Conservation (phyloP, 257 asterid species). For the Solanum neorickii region DNA sequence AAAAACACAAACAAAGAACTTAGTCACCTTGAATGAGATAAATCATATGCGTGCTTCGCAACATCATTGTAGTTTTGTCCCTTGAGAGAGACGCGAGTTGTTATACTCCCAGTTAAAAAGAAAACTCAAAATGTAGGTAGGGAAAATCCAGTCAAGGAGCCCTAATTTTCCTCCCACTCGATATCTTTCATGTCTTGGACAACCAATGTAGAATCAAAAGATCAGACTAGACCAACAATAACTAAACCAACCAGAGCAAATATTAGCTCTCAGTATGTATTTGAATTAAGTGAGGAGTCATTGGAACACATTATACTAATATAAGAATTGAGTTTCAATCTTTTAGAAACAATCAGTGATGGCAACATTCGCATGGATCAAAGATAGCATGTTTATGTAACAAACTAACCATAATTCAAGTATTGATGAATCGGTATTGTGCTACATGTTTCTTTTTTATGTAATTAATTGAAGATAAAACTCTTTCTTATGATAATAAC, state of each 20-base stretch:
- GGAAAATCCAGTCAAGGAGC: background rate
- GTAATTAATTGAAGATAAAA: background rate
- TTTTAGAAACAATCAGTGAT: background rate
- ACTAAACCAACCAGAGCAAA: background rate
- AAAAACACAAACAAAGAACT: background rate
- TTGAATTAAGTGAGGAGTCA: background rate
- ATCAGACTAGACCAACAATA: background rate
- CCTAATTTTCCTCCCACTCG: background rate
- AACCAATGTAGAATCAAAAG: background rate
- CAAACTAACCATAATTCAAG: background rate
- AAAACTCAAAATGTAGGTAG: background rate
- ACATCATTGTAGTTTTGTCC: background rate
- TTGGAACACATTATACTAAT: background rate
- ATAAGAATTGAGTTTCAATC: background rate
- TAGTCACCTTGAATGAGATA: background rate
- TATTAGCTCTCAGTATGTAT: background rate
- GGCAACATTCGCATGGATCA: background rate
- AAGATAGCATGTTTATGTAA: background rate
- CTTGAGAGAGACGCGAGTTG: background rate
- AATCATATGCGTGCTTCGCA: background rate
- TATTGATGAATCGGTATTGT: background rate
- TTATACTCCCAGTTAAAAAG: background rate
- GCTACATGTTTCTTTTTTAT: background rate
- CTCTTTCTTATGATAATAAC: background rate
- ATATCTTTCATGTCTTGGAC: background rate